phyloP scores from a whole-genome alignment of 441 rosid genomes.

The Arabidopsis hybrid region DNA sequence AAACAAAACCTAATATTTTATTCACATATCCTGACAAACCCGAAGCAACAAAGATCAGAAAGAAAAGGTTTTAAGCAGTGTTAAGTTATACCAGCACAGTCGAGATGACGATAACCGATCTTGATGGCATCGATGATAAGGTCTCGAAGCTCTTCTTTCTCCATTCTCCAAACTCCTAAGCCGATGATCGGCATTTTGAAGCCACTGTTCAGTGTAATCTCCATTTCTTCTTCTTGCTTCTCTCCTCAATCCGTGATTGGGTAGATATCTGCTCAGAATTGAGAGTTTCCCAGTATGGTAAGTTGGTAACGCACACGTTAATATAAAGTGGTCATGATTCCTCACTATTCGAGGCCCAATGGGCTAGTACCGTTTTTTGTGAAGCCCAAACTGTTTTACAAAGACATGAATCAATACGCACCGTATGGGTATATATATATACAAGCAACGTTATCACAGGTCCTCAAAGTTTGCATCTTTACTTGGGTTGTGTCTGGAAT shows the following conservation, averaged over 20 bases:
- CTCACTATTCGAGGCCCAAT: slow-evolving; percentile 14
- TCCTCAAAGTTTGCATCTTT: neutral
- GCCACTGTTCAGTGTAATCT: slow-evolving; percentile 75
- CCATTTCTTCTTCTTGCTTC: slow-evolving; percentile 35
- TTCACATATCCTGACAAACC: neutral
- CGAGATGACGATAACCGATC: slow-evolving; percentile 93
- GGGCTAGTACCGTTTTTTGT: neutral
- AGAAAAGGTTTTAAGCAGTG: neutral
- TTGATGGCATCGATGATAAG: slow-evolving; percentile 76
- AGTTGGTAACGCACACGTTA: slow-evolving; percentile 11
- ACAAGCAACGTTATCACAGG: neutral
- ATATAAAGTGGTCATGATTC: neutral
- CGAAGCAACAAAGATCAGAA: neutral
- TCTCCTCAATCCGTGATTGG: slow-evolving; percentile 12
- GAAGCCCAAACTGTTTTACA: neutral
- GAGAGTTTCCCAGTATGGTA: neutral
- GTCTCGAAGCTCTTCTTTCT: slow-evolving; percentile 61
- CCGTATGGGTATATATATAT: too few relatives aligned
- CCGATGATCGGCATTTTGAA: slow-evolving; percentile 87
- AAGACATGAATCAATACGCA: neutral
- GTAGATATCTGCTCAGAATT: slow-evolving; percentile 29
- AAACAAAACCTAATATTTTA: slow-evolving; percentile 2
- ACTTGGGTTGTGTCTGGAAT: too few relatives aligned
- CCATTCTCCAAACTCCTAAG: slow-evolving; percentile 93
- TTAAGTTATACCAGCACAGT: slow-evolving; percentile 72